Evolutionary conservation across 2,329 filamentous ascomycete species (phyloP).

Genomic region (Talaromyces amestolkiae): DNA sequence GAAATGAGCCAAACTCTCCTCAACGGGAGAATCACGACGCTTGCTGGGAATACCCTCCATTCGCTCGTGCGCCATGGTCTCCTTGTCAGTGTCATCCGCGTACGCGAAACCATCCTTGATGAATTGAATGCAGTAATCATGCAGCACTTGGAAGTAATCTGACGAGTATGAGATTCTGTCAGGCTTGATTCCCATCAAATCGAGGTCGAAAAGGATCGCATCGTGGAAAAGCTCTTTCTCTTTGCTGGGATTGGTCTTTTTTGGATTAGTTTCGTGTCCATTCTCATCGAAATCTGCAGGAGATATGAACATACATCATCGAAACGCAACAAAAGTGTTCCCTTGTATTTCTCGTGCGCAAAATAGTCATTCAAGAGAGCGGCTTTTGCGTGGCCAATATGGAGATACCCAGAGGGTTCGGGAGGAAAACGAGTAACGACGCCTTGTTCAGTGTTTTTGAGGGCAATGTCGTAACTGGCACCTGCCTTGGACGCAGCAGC

Average conservation of each 20-base stretch:
- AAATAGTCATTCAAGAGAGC: constrained; percentile 95
- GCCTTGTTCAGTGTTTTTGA: constrained; percentile 80
- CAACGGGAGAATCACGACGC: constrained; percentile 71
- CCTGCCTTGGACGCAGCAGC: constrained; percentile 70
- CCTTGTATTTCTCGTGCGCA: constrained; percentile 87
- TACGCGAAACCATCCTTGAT: constrained; percentile 88
- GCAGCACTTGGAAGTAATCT: constrained; percentile 91
- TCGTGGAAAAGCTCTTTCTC: constrained; percentile 97
- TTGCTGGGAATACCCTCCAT: constrained; percentile 79
- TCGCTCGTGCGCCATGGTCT: constrained; percentile 81
- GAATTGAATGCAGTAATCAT: constrained; percentile 78
- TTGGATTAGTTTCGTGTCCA: too few relatives aligned
- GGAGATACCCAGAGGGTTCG: constrained; percentile 91
- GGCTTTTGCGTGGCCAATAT: constrained; percentile 94
- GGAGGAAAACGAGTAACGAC: constrained; percentile 91
- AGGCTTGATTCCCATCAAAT: constrained; percentile 86
- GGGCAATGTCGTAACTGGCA: constrained; percentile 82
- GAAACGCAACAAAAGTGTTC: constrained; percentile 85
- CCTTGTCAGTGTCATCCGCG: constrained; percentile 88
- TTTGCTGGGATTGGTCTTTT: constrained; percentile 81
- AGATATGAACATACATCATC: constrained; percentile 60
- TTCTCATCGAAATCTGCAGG: neutral
- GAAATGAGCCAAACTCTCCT: constrained; percentile 82
- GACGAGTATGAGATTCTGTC: constrained; percentile 86
- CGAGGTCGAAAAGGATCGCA: constrained; percentile 86